Evolutionary conservation across 2,329 filamentous ascomycete species (phyloP).

Genomic region (Neonectria coccinea): DNA sequence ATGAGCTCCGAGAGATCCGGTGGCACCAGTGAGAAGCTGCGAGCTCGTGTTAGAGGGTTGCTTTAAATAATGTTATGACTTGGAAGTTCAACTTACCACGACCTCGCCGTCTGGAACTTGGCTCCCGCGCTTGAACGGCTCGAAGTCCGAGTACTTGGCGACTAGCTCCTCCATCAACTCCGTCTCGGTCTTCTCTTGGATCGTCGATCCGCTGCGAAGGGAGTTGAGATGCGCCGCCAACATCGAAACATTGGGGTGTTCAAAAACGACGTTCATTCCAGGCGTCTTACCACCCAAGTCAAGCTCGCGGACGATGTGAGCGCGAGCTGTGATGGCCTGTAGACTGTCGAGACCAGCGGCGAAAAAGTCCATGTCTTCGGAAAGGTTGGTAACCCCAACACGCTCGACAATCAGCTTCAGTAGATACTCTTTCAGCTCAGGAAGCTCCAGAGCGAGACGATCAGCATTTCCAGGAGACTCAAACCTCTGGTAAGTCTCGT

Average conservation of each 20-base stretch:
- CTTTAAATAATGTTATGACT: not conserved
- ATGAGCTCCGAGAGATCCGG: slow-evolving; percentile 70
- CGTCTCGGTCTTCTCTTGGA: slow-evolving; percentile 40
- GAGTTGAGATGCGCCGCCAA: slow-evolving; percentile 36
- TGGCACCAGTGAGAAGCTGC: slow-evolving; percentile 68
- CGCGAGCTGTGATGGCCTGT: slow-evolving; percentile 66
- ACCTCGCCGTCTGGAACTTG: slow-evolving; percentile 43
- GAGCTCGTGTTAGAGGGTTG: not conserved
- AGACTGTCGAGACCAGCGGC: slow-evolving; percentile 67
- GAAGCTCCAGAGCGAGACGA: slow-evolving; percentile 19
- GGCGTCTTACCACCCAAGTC: slow-evolving; percentile 59
- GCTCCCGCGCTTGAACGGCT: slow-evolving; percentile 36
- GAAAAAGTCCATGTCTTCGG: slow-evolving; percentile 67
- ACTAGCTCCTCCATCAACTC: slow-evolving; percentile 48
- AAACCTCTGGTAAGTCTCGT: slow-evolving; percentile 49
- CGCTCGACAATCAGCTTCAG: slow-evolving; percentile 42
- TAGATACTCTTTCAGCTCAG: slow-evolving; percentile 51
- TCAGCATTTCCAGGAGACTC: slow-evolving; percentile 7
- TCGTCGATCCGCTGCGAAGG: slow-evolving; percentile 33
- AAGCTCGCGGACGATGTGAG: slow-evolving; percentile 61
- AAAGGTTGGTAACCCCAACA: slow-evolving; percentile 11
- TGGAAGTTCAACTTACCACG: slow-evolving; percentile 37
- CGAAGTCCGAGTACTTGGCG: slow-evolving; percentile 51
- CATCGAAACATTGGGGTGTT: slow-evolving; percentile 52
- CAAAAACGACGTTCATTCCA: slow-evolving; percentile 68